Evolutionary conservation across 257 asterid genomes (phyloP), one percentile per base, ranked within the genome.

Genomic region (Solanum appendiculatum): DNA sequence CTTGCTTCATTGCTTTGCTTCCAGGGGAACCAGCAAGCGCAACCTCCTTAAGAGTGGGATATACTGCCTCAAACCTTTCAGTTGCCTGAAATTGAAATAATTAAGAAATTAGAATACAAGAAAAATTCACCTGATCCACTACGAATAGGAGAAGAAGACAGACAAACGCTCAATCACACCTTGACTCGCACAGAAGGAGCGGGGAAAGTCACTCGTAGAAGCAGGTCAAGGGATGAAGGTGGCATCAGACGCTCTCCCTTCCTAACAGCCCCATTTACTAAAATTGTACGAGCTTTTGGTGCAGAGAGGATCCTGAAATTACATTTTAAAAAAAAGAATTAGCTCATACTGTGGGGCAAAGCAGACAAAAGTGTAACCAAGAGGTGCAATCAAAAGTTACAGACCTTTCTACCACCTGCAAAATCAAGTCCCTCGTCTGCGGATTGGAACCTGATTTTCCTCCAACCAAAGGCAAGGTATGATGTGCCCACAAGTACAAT

Each of bases 21-120:
- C 98, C 96, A 16, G 93, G 93, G 66, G 98, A 87, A 90, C 99
- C 99, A 86, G 98, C 95, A 86, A 96, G 95, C 29, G 99, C 96
- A 78, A 94, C 94, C 87, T 93, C 97, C 89, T 92, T 93, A 64
- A 96, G 95, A 60, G 93, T 87, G 44, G 98, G 98, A 93, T 92
- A 96, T 66, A 96, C 87, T 29, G 92, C 93, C 90, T 92, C 96
- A 87, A 96, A 96, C 90, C 99, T 93, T 85, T 95, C 98, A 68
- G 98, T 94, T 64, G 92, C 96, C 98, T 94, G 74, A n/a, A 33
- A 75, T 63, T 86, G 42, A 88, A 82, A 82, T 11, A 54, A 56
- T 23, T 9, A 82, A 44, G 66, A 68, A 40, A 27, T 10, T 36
- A 87, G 31, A 23, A n/a, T 21, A 5, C 16, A 33, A 29, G 6